phyloP scores from a whole-genome alignment of 2,329 filamentous ascomycete species.

The Fusarium sp. region DNA sequence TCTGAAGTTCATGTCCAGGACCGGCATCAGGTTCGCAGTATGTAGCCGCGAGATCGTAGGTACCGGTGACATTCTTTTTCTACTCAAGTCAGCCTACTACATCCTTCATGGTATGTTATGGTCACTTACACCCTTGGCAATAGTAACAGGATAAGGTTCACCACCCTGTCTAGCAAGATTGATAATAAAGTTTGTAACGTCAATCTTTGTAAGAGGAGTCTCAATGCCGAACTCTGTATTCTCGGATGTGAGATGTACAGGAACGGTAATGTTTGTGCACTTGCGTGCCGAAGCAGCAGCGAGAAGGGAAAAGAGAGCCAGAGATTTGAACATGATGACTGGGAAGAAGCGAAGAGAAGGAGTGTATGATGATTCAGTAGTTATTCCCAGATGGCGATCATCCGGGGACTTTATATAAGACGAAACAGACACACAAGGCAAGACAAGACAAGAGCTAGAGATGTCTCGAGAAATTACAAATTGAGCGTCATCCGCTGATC shows the following conservation, averaged over 20 bases:
- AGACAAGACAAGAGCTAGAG: not conserved
- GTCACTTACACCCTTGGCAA: slow-evolving; percentile 58
- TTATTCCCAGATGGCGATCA: slow-evolving; percentile 6
- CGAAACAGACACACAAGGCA: not conserved
- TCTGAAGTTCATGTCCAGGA: slow-evolving; percentile 53
- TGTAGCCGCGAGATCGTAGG: slow-evolving; percentile 68
- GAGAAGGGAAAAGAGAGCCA: slow-evolving; percentile 43
- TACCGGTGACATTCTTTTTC: slow-evolving; percentile 63
- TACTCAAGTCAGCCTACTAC: slow-evolving; percentile 30
- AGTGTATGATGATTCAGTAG: not conserved
- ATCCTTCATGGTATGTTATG: too few species aligned
- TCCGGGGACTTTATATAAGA: slow-evolving; percentile 31
- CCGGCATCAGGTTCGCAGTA: slow-evolving; percentile 69
- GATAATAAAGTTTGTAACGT: slow-evolving; percentile 67
- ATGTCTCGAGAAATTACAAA: slow-evolving; percentile 24
- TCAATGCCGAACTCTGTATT: slow-evolving; percentile 65
- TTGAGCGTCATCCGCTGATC: slow-evolving; percentile 23
- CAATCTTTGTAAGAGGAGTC: slow-evolving; percentile 63
- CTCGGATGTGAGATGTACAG: slow-evolving; percentile 64
- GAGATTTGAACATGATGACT: slow-evolving; percentile 39
- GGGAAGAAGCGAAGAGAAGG: slow-evolving; percentile 11
- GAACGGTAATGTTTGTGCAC: slow-evolving; percentile 65
- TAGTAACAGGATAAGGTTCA: slow-evolving; percentile 58
- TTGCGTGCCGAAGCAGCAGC: slow-evolving; percentile 50
- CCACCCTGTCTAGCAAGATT: slow-evolving; percentile 60